Conservation (phyloP, 306 rosid species). For the Lupinus albus region DNA sequence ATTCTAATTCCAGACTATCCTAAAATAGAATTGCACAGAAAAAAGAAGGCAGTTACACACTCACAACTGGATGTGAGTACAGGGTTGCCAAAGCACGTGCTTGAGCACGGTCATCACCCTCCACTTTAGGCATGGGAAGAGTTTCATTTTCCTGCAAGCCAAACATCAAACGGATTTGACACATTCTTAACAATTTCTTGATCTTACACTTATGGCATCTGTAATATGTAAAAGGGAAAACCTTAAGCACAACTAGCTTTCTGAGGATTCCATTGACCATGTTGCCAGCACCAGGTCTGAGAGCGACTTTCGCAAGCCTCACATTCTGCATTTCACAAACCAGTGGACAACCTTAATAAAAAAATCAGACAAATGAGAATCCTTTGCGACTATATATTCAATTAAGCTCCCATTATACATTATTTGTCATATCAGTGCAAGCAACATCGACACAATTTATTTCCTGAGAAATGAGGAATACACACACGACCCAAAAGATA, state of each 20-base stretch:
- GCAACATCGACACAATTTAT: not conserved
- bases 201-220: conserved; percentile 3
- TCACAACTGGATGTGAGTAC: conserved; percentile 85
- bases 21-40: conserved; percentile 23
- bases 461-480: conserved; percentile 12
- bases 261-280: conserved; percentile 88
- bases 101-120: conserved; percentile 83
- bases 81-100: conserved; percentile 87
- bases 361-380: conserved; percentile 10
- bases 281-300: conserved; percentile 92
- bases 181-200: conserved; percentile 1
- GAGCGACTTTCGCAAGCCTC: conserved; percentile 83
- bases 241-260: conserved; percentile 76
- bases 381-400: not conserved
- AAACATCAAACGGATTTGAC: conserved; percentile 36
- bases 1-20: conserved; percentile 22
- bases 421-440: conserved; percentile 1
- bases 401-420: conserved; percentile 2
- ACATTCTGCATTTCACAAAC: conserved; percentile 66
- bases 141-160: conserved; percentile 60
- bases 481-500: conserved; percentile 18
- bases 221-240: conserved; percentile 37
- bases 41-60: conserved; percentile 37
- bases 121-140: conserved; percentile 83
- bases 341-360: conserved; percentile 19